Percentiles rank a stretch among this genome's conserved stretches.
Evolutionary conservation across 495 filamentous ascomycete species (phyloP).

Genomic region (Podospora pseudopauciseta): DNA sequence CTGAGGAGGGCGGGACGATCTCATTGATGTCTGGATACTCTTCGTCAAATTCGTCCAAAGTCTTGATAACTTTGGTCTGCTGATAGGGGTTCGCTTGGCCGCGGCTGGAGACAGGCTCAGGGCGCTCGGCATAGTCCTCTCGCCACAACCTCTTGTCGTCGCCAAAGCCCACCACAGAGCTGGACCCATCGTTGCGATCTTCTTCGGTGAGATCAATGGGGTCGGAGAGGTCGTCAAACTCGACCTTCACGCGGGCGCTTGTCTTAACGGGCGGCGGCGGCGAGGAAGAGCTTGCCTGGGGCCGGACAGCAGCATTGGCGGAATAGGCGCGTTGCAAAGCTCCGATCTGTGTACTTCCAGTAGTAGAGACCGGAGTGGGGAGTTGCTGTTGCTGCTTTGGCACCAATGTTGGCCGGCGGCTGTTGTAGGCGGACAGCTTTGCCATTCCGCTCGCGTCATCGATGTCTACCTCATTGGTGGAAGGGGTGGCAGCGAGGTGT

Average conservation of each 20-base stretch:
- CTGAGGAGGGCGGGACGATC: conserved; percentile 25
- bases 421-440: not conserved
- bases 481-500: not conserved
- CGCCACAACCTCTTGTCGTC: conserved; percentile 56
- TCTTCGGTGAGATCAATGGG: conserved; percentile 71
- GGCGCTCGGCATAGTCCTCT: conserved; percentile 49
- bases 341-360: not conserved
- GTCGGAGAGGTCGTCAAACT: conserved; percentile 41
- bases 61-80: not conserved
- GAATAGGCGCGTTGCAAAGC: not conserved
- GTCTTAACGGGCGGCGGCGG: not conserved
- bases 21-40: conserved; percentile 42
- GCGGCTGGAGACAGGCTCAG: conserved; percentile 43
- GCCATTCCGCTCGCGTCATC: not conserved
- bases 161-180: conserved; percentile 39
- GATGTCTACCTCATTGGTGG: not conserved
- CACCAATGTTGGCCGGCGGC: not conserved
- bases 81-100: conserved; percentile 51
- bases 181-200: conserved; percentile 39
- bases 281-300: not conserved
- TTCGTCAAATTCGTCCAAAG: conserved; percentile 19
- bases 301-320: not conserved
- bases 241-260: conserved; percentile 10
- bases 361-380: not conserved
- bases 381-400: not conserved